Evolutionary conservation across 306 rosid genomes (phyloP).

Genomic region (Gynostemma pentaphyllum): DNA sequence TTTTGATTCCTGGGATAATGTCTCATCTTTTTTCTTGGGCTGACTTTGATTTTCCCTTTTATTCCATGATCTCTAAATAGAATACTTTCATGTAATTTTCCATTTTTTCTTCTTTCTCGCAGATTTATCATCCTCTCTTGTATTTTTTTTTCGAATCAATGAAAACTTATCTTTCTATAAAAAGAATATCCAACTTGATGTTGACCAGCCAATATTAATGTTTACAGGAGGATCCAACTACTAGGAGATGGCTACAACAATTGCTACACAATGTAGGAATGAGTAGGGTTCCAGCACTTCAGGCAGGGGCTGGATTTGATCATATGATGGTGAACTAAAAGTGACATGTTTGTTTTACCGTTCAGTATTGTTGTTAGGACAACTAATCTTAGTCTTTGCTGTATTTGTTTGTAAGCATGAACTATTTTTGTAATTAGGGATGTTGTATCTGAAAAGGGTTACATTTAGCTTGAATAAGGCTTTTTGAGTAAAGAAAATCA

Average conservation of each 20-base stretch:
- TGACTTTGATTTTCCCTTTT: no score
- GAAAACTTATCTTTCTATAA: no score
- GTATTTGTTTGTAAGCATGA: not conserved
- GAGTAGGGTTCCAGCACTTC: conserved; percentile 31
- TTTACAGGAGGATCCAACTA: conserved; percentile 61
- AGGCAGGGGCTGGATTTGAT: conserved; percentile 45
- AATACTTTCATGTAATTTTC: no score
- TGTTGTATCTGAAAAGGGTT: not conserved
- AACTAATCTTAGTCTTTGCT: conserved; percentile 4
- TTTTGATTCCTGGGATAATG: no score
- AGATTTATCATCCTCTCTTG: no score
- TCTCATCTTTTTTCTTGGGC: no score
- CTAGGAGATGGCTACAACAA: conserved; percentile 62
- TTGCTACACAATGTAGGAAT: conserved; percentile 51
- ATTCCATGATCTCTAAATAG: no score
- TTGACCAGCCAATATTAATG: not conserved
- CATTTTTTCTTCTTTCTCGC: no score
- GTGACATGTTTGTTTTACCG: not conserved
- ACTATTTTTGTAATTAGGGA: not conserved
- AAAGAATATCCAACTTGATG: not conserved
- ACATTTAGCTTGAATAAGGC: not conserved
- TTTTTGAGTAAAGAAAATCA: not conserved
- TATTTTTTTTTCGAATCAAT: no score
- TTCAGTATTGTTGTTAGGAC: not conserved
- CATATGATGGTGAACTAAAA: conserved; percentile 31